These are phyloP conservation scores for Erodium texanum DNA, from an alignment of 441 rosid species.

Conservation along the genomic window DNA sequence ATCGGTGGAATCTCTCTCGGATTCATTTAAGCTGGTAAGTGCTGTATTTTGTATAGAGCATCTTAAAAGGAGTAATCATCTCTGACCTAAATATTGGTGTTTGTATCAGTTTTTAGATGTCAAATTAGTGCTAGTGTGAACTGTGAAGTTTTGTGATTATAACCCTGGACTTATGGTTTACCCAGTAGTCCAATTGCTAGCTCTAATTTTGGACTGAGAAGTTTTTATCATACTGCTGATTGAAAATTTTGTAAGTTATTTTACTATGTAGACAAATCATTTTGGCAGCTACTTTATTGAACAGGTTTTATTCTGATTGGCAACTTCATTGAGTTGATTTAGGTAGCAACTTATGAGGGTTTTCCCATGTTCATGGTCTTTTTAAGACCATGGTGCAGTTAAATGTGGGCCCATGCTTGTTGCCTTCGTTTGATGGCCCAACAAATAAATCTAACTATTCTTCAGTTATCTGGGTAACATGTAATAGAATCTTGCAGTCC, in stretches of 20 bases:
- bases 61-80: background rate
- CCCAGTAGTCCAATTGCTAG: background rate
- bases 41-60: background rate
- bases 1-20: conserved; percentile 84
- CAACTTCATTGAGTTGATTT: background rate
- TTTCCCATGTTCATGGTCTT: background rate
- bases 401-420: background rate
- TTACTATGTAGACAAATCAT: background rate
- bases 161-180: background rate
- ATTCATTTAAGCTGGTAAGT: conserved; percentile 69
- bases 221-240: background rate
- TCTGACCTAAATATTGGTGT: background rate
- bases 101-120: background rate
- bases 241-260: background rate
- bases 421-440: background rate
- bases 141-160: background rate
- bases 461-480: background rate
- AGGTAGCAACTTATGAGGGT: background rate
- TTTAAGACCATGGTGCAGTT: background rate
- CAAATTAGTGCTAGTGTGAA: background rate
- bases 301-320: background rate
- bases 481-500: background rate
- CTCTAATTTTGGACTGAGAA: background rate
- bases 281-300: background rate
- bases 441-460: background rate